Evolutionary conservation across 2,329 filamentous ascomycete species (phyloP).

Genomic region (Pyrenochaeta sp.): DNA sequence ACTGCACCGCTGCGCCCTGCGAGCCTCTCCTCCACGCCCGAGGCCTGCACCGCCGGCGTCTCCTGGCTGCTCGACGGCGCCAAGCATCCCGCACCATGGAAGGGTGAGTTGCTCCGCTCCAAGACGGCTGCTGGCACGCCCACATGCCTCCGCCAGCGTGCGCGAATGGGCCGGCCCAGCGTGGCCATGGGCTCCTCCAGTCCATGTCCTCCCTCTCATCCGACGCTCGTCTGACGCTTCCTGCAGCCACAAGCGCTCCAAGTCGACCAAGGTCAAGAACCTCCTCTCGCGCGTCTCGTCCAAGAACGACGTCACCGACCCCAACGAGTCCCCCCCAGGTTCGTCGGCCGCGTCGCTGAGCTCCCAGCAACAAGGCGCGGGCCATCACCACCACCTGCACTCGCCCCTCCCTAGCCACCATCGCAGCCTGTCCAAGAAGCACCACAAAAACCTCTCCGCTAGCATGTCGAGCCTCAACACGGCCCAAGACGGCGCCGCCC

Average conservation of each 20-base stretch:
- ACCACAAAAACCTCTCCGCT: constrained; percentile 37
- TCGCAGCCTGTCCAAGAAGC: constrained; percentile 38
- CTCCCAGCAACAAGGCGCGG: constrained; percentile 34
- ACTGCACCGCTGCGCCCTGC: neutral
- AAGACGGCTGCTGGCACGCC: constrained; percentile 14
- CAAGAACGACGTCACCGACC: constrained; percentile 39
- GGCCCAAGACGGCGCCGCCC: constrained; percentile 22
- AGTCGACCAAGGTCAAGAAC: constrained; percentile 47
- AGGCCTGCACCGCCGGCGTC: too few species aligned
- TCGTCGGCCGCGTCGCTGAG: constrained; percentile 30
- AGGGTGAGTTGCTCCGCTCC: constrained; percentile 37
- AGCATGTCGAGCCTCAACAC: constrained; percentile 31
- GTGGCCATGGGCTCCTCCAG: too few species aligned
- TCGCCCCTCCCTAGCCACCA: constrained; percentile 34
- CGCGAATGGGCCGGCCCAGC: too few species aligned
- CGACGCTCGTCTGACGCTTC: constrained; percentile 10
- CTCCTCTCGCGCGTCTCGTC: constrained; percentile 46
- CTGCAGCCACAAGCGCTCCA: constrained; percentile 53
- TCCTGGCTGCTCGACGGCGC: constrained; percentile 6
- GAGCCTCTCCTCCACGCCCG: neutral
- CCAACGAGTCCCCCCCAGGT: constrained; percentile 21
- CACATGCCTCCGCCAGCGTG: too few species aligned
- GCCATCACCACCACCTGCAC: too few species aligned
- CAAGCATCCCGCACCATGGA: constrained; percentile 37
- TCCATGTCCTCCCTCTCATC: too few species aligned